Base-by-base conservation (phyloP, 129 eudicot species). In the Dittrichia graveolens region DNA sequence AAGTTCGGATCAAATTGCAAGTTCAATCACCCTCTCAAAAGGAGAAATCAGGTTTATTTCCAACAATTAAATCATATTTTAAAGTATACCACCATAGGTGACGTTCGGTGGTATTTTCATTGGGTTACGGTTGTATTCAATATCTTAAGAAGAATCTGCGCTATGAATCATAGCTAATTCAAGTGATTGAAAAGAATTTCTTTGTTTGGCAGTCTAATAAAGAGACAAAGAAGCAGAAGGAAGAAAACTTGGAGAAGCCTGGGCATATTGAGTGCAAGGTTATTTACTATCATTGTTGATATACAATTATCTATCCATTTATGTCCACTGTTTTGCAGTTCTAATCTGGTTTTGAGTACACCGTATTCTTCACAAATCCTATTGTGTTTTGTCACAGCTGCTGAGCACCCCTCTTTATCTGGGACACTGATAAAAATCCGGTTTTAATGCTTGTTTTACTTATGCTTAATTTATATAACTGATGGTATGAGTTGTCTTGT, bases 241-340 rank as follows among this genome's bases (percentile, higher is more conserved):
- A 79, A 65, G 93, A 86, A 34, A 74, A 62, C 75, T 40, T 69
- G 14, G 87, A 79, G 74, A 84, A 82, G 78, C 71, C 54, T 53
- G 91, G 79, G 69, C 92, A 79, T 78, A 79, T 81, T 61, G 98
- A 89, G 58, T 89, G 98, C 98, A 89, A 89, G 98, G 98, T 92
- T 71, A 73, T 74, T 64, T 31, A 42, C 16, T 63, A 43, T 52
- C 44, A 54, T 50, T 77, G 58, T 42, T 49, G 13, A 6, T 69
- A 61, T 50, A 56, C 50, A 44, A 16, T 16, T 40, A n/a, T 65
- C 46, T 38, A 49, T 61, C 31, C 12, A 43, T 61, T 39, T 4
- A 6, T 14, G 43, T 76, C 53, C 68, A 76, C 44, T 67, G 53
- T 58, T 67, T 35, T 76, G 13, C 47, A 54, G 46, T 45, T 43